Evolutionary conservation across 1,284 basidiomycete genomes (phyloP).

Genomic region (Puccinia hordei): DNA sequence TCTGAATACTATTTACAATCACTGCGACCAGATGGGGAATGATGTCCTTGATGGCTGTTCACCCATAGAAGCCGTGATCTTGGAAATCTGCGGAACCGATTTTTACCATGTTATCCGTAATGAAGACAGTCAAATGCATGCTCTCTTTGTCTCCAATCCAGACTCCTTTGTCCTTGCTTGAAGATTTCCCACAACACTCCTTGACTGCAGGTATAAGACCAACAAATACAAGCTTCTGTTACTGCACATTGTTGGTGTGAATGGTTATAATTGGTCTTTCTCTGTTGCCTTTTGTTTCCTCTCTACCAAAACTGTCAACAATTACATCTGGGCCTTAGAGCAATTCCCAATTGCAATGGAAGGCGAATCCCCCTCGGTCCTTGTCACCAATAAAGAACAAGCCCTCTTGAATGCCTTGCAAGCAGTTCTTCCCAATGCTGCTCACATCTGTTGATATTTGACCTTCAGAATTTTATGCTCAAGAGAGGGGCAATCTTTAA

Average conservation of each 20-base stretch:
- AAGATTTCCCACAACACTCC: not conserved
- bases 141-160: not conserved
- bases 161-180: not conserved
- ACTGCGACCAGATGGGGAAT: not conserved
- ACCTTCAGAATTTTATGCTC: too few relatives aligned
- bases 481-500: too few relatives aligned
- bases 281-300: not conserved
- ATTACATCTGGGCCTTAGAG: not conserved
- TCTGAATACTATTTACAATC: not conserved
- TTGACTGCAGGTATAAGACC: not conserved
- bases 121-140: not conserved
- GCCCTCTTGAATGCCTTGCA: not conserved
- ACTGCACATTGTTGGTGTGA: not conserved
- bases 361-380: not conserved
- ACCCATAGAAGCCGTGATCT: not conserved
- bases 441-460: too few relatives aligned
- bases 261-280: not conserved
- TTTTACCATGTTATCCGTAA: not conserved
- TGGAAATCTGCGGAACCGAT: not conserved
- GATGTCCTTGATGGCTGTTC: not conserved
- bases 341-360: not conserved
- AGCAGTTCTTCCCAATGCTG: not conserved
- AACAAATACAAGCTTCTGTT: not conserved
- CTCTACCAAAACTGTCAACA: not conserved
- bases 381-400: not conserved